phyloP scores from a whole-genome alignment of 148 eudicot genomes.

The Cornus florida region DNA sequence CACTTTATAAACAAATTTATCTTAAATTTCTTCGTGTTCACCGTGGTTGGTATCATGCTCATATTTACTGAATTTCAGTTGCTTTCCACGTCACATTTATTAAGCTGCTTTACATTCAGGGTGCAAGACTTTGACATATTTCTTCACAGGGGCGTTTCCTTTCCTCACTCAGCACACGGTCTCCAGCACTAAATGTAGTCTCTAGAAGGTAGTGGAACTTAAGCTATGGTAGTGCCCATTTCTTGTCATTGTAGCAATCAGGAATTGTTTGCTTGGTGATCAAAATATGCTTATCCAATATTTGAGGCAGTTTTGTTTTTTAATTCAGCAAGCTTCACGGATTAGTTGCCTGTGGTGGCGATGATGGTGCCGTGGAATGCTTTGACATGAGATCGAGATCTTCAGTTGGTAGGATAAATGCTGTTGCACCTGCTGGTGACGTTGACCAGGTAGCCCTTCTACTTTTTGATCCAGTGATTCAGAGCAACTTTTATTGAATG shows the following conservation, averaged over 20 bases:
- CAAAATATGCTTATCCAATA: slow-evolving; percentile 5
- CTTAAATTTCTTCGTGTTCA: neutral
- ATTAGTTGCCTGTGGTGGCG: slow-evolving; percentile 95
- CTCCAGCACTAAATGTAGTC: slow-evolving; percentile 90
- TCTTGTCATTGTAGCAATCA: neutral
- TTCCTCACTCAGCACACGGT: slow-evolving; percentile 74
- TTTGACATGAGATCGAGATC: slow-evolving; percentile 87
- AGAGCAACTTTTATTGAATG: neutral
- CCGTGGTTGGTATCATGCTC: neutral
- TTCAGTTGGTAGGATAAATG: slow-evolving; percentile 81
- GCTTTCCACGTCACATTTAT: neutral
- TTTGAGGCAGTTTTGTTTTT: slow-evolving; percentile 13
- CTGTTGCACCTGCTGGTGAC: slow-evolving; percentile 60
- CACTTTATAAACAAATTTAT: neutral
- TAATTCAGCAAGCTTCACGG: slow-evolving; percentile 79
- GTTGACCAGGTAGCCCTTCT: slow-evolving; percentile 51
- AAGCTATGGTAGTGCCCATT: neutral
- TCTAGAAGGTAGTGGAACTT: slow-evolving; percentile 66
- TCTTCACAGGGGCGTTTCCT: slow-evolving; percentile 75
- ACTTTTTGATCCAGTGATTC: neutral
- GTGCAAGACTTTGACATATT: slow-evolving; percentile 7
- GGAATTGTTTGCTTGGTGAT: slow-evolving; percentile 1
- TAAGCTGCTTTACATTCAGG: slow-evolving; percentile 6
- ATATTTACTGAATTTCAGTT: neutral
- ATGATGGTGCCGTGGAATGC: slow-evolving; percentile 96